These are phyloP conservation scores for Amaranthus palmeri DNA, from an alignment of 148 eudicot genomes.

Conservation along the genomic window DNA sequence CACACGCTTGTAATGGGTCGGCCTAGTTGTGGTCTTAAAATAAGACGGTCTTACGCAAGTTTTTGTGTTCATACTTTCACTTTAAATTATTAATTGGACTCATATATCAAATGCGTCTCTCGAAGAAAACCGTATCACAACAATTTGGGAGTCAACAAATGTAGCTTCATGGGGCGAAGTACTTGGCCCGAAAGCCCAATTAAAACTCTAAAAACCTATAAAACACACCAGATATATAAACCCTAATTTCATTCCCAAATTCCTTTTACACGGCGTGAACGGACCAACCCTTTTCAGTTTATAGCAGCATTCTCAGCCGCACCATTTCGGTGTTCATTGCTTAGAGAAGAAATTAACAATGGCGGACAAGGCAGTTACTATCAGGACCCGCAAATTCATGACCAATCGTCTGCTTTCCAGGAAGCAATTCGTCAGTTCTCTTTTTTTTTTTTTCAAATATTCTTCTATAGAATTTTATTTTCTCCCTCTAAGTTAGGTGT, in stretches of 20 bases:
- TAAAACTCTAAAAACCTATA: background rate
- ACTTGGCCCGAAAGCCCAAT: background rate
- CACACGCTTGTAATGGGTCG: too few relatives aligned
- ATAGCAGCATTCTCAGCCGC: background rate
- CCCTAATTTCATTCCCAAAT: background rate
- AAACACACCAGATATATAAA: background rate
- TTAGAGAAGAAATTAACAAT: conserved; percentile 22
- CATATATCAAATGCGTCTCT: too few relatives aligned
- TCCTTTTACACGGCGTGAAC: background rate
- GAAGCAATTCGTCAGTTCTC: conserved; percentile 52
- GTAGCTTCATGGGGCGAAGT: too few relatives aligned
- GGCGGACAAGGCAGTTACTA: conserved; percentile 66
- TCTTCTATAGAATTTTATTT: background rate
- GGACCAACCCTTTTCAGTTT: too few relatives aligned
- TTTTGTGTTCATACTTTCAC: too few relatives aligned
- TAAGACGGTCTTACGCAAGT: too few relatives aligned
- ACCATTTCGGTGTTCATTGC: background rate
- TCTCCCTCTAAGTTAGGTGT: background rate
- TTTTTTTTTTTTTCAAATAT: background rate
- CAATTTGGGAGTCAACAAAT: too few relatives aligned
- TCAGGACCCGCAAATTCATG: conserved; percentile 75
- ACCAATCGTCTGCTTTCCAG: conserved; percentile 67
- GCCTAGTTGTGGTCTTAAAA: too few relatives aligned
- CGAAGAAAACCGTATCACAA: too few relatives aligned
- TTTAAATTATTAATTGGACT: too few relatives aligned